Evolutionary conservation across 208 protist genomes (phyloP).

Genomic region (Crithidia acanthocephali): DNA sequence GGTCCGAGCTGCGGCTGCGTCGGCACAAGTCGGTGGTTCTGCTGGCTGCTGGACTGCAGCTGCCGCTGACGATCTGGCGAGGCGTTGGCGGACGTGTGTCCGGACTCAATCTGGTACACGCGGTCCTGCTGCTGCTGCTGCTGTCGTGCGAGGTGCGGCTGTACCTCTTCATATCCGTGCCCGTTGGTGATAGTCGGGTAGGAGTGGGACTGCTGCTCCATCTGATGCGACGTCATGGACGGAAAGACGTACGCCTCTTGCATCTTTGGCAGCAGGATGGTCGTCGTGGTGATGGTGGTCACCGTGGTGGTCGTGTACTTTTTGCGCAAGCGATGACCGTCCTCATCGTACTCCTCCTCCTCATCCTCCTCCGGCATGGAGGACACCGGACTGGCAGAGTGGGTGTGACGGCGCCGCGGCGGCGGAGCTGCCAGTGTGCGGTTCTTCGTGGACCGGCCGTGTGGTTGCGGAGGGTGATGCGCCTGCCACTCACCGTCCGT

Average conservation of each 20-base stretch:
- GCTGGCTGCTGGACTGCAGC: slow-evolving; percentile 5
- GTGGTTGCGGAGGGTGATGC: neutral
- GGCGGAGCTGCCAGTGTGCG: neutral
- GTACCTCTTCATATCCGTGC: neutral
- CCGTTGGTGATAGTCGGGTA: neutral
- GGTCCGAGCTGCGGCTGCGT: neutral
- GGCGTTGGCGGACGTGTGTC: slow-evolving; percentile 6
- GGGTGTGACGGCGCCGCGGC: slow-evolving; percentile 13
- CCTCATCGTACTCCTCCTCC: neutral
- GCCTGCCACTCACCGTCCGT: slow-evolving; percentile 1
- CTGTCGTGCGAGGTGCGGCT: neutral
- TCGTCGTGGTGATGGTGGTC: slow-evolving; percentile 72
- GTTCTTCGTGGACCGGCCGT: neutral
- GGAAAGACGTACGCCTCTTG: slow-evolving; percentile 41
- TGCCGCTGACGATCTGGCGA: slow-evolving; percentile 2
- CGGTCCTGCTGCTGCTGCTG: neutral
- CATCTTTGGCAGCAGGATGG: slow-evolving; percentile 62
- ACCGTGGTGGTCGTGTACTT: slow-evolving; percentile 78
- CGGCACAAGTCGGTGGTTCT: neutral
- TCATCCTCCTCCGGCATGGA: neutral
- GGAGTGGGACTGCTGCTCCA: slow-evolving; percentile 20
- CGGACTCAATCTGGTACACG: slow-evolving; percentile 8
- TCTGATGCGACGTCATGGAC: slow-evolving; percentile 27
- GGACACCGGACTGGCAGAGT: slow-evolving; percentile 14
- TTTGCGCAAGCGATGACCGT: slow-evolving; percentile 52